Evolutionary conservation across 352 stramenopile genomes (phyloP), one percentile per base, ranked within the genome.

Genomic region (Phytophthora hybrid): DNA sequence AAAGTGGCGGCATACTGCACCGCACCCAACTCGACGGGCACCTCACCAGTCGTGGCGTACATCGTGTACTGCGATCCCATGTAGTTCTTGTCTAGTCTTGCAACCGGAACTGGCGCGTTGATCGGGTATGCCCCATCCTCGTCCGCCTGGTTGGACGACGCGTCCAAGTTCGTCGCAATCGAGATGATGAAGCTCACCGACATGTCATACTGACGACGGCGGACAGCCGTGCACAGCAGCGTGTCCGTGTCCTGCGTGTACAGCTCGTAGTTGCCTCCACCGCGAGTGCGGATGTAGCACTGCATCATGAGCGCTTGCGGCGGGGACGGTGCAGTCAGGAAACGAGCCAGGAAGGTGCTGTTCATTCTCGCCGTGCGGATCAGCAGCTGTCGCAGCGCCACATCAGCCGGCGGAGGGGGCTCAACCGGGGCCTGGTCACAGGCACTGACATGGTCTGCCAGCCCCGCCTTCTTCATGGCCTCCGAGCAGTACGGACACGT

Each of bases 61-160:
- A 95, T 92, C 4, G 87, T 94, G 84, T 95, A 95, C 84, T 95
- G 89, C 18, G 87, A 94, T 18, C 89, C 89, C 85, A 95, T 93
- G 77, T 94, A 95, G 73, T 95, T 95, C 76, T 93, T 93, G 71
- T 95, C 89, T n/a, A 95, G 74, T 29, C 89, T 77, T 18, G 85
- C 89, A 41, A 95, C 84, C 31, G 90, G 87, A 31, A 87, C 71
- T 0, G 67, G 63, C 1, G 76, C 60, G 39, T 82, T 79, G 1
- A 77, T 32, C 13, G 71, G 60, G 21, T 72, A 72, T 0, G 46
- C 55, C 4, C 60, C 63, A 47, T 73, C 57, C 5, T 67, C 71
- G 37, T 67, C 63, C 6, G 69, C 57, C 54, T 67, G 54, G 57
- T 69, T 73, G n/a, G 51, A 67, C 6, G 69, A 71, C 7, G 61